Percentiles rank a stretch among this genome's conserved stretches.
Conservation (phyloP, 2,329 filamentous ascomycete species). For the Fusarium nelsonii region DNA sequence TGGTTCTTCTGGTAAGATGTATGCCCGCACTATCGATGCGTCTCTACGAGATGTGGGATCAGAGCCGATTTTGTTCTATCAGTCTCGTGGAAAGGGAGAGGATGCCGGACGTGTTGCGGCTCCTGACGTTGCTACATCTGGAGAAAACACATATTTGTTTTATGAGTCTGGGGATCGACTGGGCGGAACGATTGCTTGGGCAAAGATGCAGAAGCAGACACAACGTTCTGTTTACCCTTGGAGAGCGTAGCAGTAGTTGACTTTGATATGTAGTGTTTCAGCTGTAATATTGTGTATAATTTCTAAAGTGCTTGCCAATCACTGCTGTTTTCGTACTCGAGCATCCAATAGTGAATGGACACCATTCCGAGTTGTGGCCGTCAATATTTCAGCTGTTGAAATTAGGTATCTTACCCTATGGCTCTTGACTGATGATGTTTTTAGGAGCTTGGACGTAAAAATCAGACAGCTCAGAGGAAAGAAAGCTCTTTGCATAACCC, state of each 20-base stretch:
- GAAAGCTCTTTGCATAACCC: background rate
- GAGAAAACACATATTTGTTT: constrained; percentile 16
- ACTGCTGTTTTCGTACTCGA: rapidly evolving
- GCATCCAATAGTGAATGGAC: rapidly evolving
- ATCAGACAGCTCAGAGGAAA: background rate
- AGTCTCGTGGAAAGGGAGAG: constrained; percentile 3
- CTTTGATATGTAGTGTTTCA: rapidly evolving
- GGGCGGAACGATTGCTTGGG: constrained; percentile 21
- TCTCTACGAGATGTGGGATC: constrained; percentile 28
- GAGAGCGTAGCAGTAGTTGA: background rate
- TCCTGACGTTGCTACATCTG: constrained; percentile 7
- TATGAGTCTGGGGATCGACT: constrained; percentile 20
- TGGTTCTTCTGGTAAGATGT: constrained; percentile 9
- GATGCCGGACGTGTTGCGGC: constrained; percentile 22
- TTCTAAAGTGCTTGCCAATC: rapidly evolving
- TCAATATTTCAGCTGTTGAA: background rate
- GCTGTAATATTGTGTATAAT: background rate
- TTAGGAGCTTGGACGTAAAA: constrained; percentile 1
- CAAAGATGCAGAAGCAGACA: constrained; percentile 5
- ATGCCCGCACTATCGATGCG: constrained; percentile 29
- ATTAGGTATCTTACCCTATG: background rate
- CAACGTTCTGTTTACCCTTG: background rate
- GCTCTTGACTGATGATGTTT: rapidly evolving
- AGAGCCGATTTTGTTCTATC: constrained; percentile 19
- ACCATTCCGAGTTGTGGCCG: too few species aligned